Conservation (phyloP, 139 green algal species). For the Parachlorella kessleri region DNA sequence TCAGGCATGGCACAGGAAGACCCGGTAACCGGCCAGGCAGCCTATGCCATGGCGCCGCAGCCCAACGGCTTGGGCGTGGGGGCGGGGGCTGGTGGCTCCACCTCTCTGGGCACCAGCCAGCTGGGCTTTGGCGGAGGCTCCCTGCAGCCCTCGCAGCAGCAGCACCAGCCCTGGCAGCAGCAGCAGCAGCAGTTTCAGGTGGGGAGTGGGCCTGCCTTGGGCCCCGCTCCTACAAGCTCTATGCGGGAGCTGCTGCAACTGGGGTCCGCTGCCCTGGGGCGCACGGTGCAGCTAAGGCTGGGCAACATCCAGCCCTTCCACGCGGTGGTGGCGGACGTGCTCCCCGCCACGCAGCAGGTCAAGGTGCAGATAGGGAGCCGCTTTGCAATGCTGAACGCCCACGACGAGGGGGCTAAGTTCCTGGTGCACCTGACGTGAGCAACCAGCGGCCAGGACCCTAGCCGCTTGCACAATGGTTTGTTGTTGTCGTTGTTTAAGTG, state of each 20-base stretch:
- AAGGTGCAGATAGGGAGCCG: neutral
- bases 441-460: too few species aligned
- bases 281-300: neutral
- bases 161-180: too few species aligned
- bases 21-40: too few species aligned
- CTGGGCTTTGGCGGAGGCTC: neutral
- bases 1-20: neutral
- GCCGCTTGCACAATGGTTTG: too few species aligned
- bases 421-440: neutral
- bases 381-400: neutral
- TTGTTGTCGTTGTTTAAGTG: too few species aligned
- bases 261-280: neutral
- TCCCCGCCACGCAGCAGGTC: neutral
- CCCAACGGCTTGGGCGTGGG: too few species aligned
- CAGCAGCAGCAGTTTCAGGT: neutral
- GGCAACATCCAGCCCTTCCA: neutral
- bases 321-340: neutral
- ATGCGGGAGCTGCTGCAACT: neutral
- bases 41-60: too few species aligned
- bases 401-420: slow-evolving; percentile 3
- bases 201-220: neutral
- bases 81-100: neutral
- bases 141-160: neutral
- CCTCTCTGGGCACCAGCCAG: neutral
- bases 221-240: neutral